These are phyloP conservation scores for Agaricus sinodeliciosus DNA, from an alignment of 768 basidiomycete genomes.

Conservation along the genomic window DNA sequence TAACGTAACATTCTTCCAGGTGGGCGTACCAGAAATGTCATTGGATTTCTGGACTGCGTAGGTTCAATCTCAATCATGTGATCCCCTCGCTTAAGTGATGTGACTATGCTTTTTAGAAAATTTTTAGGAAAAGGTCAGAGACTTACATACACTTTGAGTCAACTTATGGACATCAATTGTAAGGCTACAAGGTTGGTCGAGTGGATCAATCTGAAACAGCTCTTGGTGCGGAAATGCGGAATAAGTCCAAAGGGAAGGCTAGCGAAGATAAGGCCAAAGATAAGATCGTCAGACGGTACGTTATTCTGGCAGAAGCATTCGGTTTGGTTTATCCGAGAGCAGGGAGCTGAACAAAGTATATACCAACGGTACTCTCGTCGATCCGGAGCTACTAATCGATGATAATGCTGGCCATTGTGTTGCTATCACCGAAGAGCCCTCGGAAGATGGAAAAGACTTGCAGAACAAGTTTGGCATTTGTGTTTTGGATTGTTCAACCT, in stretches of 20 bases:
- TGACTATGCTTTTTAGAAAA: constrained; percentile 39
- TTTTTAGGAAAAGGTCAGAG: constrained; percentile 69
- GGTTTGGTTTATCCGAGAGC: constrained; percentile 1
- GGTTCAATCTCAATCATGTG: constrained; percentile 21
- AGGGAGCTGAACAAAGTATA: constrained; percentile 94
- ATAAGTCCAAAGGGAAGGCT: constrained; percentile 49
- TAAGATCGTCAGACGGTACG: constrained; percentile 82
- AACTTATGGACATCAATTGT: not conserved
- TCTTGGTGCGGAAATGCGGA: constrained; percentile 94
- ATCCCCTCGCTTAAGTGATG: not conserved
- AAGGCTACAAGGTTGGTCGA: constrained; percentile 90
- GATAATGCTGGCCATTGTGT: constrained; percentile 96
- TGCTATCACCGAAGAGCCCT: constrained; percentile 66
- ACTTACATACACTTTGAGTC: not conserved
- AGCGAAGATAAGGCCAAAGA: constrained; percentile 62
- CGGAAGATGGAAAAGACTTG: constrained; percentile 31
- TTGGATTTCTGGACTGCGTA: constrained; percentile 93
- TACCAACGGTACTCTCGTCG: constrained; percentile 93
- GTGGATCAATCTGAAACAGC: constrained; percentile 98
- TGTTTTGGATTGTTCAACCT: constrained; percentile 90
- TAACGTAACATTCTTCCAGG: constrained; percentile 33
- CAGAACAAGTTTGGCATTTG: constrained; percentile 77
- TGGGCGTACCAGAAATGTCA: constrained; percentile 90
- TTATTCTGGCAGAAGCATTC: not conserved
- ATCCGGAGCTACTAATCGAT: constrained; percentile 79